phyloP scores from a whole-genome alignment of 495 filamentous ascomycete species.

The Pyrenula aspistea region DNA sequence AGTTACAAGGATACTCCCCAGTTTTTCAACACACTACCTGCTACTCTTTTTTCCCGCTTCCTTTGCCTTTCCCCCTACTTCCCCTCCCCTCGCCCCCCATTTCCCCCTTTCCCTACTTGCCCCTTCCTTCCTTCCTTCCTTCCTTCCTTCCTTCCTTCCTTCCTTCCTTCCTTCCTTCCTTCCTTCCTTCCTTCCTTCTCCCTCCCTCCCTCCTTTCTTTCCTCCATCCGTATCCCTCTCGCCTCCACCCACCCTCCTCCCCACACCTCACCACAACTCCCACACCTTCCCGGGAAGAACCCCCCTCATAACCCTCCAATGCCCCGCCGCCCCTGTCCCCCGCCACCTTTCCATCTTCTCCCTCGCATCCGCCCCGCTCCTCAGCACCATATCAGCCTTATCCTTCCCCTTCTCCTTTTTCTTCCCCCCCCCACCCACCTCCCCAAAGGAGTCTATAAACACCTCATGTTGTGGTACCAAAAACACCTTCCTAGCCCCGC shows the following conservation, averaged over 20 bases:
- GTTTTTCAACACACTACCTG: not conserved
- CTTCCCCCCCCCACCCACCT: no score
- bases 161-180: not conserved
- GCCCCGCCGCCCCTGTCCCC: conserved; percentile 59
- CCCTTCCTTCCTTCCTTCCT: not conserved
- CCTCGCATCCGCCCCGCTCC: conserved; percentile 34
- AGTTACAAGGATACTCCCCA: not conserved
- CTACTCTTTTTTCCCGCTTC: no score
- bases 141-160: not conserved
- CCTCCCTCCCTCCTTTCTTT: not conserved
- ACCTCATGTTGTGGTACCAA: conserved; percentile 68
- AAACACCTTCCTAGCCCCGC: conserved; percentile 51
- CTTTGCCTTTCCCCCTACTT: no score
- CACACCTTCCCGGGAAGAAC: conserved; percentile 71
- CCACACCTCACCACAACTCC: conserved; percentile 66
- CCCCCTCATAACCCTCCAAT: conserved; percentile 85
- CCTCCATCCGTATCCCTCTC: not conserved
- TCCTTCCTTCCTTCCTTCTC: not conserved
- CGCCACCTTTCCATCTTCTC: conserved; percentile 56
- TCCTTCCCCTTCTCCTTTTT: conserved; percentile 11
- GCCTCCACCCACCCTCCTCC: not conserved
- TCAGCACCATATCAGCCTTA: conserved; percentile 30
- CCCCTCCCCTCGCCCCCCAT: not conserved
- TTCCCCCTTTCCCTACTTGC: not conserved
- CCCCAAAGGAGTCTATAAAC: conserved; percentile 32